Percentiles rank a stretch among this genome's conserved stretches.
Conservation (phyloP, 2,329 filamentous ascomycete genomes). For the Colletotrichum camelliae region DNA sequence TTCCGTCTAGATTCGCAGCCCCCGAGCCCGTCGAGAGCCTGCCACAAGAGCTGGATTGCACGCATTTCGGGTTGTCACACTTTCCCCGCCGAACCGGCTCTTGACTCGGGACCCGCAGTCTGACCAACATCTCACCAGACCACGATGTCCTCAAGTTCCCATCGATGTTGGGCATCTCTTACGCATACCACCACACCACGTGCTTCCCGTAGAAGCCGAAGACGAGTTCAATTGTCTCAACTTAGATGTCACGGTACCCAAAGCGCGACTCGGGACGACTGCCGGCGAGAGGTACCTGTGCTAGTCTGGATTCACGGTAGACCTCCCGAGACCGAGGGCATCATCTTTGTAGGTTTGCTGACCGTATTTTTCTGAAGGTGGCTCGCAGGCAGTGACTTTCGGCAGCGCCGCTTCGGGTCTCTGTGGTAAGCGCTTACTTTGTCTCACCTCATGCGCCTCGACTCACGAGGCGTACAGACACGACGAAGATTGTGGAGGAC, state of each 20-base stretch:
- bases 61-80: background rate
- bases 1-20: background rate
- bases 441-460: background rate
- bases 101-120: background rate
- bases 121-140: constrained; percentile 29
- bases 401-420: constrained; percentile 44
- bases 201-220: constrained; percentile 29
- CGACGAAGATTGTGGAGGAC: constrained; percentile 37
- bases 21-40: background rate
- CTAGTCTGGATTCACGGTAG: constrained; percentile 51
- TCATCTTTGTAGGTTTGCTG: background rate
- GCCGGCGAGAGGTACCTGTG: constrained; percentile 36
- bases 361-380: constrained; percentile 28
- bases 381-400: constrained; percentile 49
- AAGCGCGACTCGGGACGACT: background rate
- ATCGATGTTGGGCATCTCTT: constrained; percentile 48
- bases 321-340: background rate
- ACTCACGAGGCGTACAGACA: constrained; percentile 31
- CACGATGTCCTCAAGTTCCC: constrained; percentile 44
- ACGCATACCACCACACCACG: constrained; percentile 40
- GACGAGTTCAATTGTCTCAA: constrained; percentile 50
- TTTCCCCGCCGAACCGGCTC: background rate
- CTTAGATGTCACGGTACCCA: constrained; percentile 41
- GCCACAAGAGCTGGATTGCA: background rate
- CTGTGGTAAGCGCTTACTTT: constrained; percentile 37